Evolutionary conservation across 495 filamentous ascomycete genomes (phyloP).

Genomic region (Talaromyces stipitatus): DNA sequence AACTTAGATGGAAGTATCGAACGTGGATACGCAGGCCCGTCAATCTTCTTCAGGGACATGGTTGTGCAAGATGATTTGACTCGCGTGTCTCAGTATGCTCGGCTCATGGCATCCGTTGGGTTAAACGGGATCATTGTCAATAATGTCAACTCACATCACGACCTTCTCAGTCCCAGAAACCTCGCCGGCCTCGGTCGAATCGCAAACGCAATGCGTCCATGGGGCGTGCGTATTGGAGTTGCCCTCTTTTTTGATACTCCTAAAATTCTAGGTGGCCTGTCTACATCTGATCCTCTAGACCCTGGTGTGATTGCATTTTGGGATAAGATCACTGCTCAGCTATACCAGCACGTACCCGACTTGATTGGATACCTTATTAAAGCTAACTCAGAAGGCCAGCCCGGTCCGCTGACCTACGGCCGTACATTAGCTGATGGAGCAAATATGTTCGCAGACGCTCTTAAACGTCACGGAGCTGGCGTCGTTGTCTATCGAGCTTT

Average conservation of each 20-base stretch:
- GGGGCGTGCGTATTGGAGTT: conserved; percentile 57
- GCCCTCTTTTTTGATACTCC: conserved; percentile 65
- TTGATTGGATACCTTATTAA: conserved; percentile 65
- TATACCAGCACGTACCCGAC: conserved; percentile 57
- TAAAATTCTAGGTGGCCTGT: conserved; percentile 44
- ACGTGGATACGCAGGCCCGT: conserved; percentile 59
- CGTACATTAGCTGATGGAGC: conserved; percentile 62
- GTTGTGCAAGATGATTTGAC: conserved; percentile 47
- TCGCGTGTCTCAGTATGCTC: conserved; percentile 54
- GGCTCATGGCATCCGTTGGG: conserved; percentile 58
- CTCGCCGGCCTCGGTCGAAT: conserved; percentile 54
- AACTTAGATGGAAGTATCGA: conserved; percentile 66
- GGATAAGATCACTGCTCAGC: conserved; percentile 45
- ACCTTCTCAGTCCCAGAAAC: conserved; percentile 45
- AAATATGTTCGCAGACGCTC: conserved; percentile 58
- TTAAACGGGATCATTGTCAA: conserved; percentile 63
- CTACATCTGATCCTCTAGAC: conserved; percentile 60
- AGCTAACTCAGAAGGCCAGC: conserved; percentile 67
- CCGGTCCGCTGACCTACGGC: conserved; percentile 61
- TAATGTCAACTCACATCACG: conserved; percentile 64
- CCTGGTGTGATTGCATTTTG: conserved; percentile 53
- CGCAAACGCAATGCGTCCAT: conserved; percentile 58
- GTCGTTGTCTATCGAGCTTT: conserved; percentile 68
- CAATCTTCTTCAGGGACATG: conserved; percentile 60
- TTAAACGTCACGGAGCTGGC: conserved; percentile 51